Evolutionary conservation across 305 asterid genomes (phyloP), one percentile per base, ranked within the genome.

Genomic region (Stenogyne calaminthoides): DNA sequence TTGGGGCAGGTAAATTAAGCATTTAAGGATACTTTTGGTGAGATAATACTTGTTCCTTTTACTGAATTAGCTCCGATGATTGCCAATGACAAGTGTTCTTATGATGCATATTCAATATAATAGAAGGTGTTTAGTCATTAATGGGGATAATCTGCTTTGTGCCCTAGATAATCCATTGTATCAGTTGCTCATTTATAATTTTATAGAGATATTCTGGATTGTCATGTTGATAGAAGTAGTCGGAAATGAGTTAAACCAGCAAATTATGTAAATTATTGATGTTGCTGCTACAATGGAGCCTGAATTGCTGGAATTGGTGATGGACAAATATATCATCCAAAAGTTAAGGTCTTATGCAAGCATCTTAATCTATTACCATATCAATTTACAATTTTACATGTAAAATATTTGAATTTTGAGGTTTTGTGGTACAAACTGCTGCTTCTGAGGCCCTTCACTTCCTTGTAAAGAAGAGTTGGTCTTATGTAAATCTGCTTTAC

Each of bases 1-100:
- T 80, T 91, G 97, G 98, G 98, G 98, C 82, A 94, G 98, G 98
- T 94, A 87, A 79, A 75, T 42, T 78, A 66, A 76, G 71, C 76
- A 69, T 60, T 15, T 59, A 36, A 55, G 32, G 56, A 49, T 18
- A 55, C 27, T 18, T 62, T 56, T 62, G 73, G 64, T 39, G 79
- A 15, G 67, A 72, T 52, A 51, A 67, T 29, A 15, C 61, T 32
- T 51, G 27, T 15, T 57, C 49, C 40, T 18, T 42, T 46, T 67
- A 20, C 65, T 29, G 74, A 73, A 57, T 18, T 4, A 51, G 69
- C 67, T 71, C 37, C 63, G 59, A 20, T 69, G 9, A 58, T 44
- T 20, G 20, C 22, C 29, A 62, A 9, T 39, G 15, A n/a, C 59
- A 40, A 40, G 37, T 58, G 39, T 22, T 29, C 18, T 39, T 44